phyloP scores from a whole-genome alignment of 2,329 filamentous ascomycete species.

The Phoma sp. region DNA sequence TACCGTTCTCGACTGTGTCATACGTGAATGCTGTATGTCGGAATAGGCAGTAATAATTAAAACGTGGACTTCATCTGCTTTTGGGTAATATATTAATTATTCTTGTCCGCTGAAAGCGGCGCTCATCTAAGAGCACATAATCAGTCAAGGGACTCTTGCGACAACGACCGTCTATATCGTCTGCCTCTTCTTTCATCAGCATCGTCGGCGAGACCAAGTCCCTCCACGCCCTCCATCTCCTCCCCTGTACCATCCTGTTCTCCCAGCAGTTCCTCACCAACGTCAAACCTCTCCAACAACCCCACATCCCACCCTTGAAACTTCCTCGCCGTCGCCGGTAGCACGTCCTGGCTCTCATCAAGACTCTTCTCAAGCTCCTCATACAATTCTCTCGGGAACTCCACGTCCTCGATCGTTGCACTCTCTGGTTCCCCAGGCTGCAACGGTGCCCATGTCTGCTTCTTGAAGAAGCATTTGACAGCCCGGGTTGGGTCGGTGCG shows the following conservation, averaged over 20 bases:
- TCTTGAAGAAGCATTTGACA: constrained; percentile 65
- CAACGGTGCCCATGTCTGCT: constrained; percentile 31
- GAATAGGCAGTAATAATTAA: no score
- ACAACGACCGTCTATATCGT: constrained; percentile 4
- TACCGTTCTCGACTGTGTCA: no score
- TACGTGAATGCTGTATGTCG: no score
- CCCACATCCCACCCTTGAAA: constrained; percentile 75
- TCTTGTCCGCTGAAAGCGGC: no score
- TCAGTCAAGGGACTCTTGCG: constrained; percentile 13
- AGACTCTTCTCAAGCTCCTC: constrained; percentile 55
- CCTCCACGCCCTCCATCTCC: not conserved
- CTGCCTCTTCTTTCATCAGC: constrained; percentile 5
- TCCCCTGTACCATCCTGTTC: not conserved
- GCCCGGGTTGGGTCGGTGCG: constrained; percentile 55
- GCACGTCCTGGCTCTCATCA: constrained; percentile 56
- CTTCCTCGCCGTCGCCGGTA: constrained; percentile 64
- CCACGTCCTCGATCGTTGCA: constrained; percentile 59
- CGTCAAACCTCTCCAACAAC: constrained; percentile 63
- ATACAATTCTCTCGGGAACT: constrained; percentile 61
- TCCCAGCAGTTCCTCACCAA: constrained; percentile 15
- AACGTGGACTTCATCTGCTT: no score
- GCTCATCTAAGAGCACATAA: not conserved
- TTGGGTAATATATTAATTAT: no score
- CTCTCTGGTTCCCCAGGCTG: constrained; percentile 46
- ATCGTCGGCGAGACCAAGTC: not conserved